Evolutionary conservation across 2,329 filamentous ascomycete genomes (phyloP), one percentile per base, ranked within the genome.

Genomic region (Neopestalotiopsis sp.): DNA sequence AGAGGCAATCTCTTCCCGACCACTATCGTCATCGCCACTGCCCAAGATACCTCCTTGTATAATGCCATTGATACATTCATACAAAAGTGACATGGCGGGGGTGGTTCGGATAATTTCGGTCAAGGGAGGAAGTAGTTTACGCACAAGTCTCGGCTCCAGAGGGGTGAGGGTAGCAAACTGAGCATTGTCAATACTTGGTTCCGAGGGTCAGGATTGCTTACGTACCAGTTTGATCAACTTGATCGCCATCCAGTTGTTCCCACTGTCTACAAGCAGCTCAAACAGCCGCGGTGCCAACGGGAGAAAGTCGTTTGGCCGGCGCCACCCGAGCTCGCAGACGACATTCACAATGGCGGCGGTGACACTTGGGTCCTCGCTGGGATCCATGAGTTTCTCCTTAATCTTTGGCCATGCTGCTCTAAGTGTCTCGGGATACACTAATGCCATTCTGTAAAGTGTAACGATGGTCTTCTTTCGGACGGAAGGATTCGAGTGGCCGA

Each of bases 191-290:
- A 81, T 32, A 53, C 49, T 6, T 56, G 24, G 10, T 71, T 49
- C 7, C 28, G 12, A 61, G 45, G n/a, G 13, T 20, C 6, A 14
- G 2, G 28, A 79, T 73, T 34, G 45, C 17, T 20, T 7, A 12
- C 89, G 73, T 80, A 95, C 94, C 71, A 99, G 87, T 82, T 99
- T 99, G 79, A 99, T 98, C 71, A 99, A 89, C 80, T 99, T 99
- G 79, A 99, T 99, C 69, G 95, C 95, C 95, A 99, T 98, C 96
- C 96, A 99, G 81, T 99, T 99, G 81, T 99, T 98, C 49, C 92
- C 92, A 68, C 94, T 92, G 70, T 97, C 92, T 13, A 98, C 95
- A 32, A 99, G 84, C 20, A 99, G 86, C 77, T 98, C 95, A 76
- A 98, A 99, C 32, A 99, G 82, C 69, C 96, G 88, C 9, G 96